Conservation (phyloP, 108 stramenopile genomes). For the Discostella stelligeroides region DNA sequence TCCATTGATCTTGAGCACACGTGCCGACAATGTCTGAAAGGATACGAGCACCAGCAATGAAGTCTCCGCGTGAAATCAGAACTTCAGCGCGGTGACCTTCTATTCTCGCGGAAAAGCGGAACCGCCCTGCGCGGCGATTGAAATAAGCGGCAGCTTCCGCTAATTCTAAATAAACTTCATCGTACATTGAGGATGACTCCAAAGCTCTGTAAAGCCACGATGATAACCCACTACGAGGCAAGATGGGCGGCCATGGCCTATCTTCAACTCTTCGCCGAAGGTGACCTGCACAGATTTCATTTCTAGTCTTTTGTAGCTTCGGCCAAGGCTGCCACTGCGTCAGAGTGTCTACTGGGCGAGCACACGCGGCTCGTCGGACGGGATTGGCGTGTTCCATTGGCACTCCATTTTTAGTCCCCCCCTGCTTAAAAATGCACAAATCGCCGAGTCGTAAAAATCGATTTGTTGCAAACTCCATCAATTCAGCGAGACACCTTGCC, state of each 20-base stretch:
- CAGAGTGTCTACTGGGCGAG: constrained; percentile 57
- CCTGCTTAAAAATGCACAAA: constrained; percentile 30
- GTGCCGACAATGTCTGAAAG: constrained; percentile 60
- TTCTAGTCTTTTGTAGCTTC: constrained; percentile 20
- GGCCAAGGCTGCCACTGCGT: constrained; percentile 69
- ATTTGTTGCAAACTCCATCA: constrained; percentile 73
- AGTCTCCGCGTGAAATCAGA: constrained; percentile 59
- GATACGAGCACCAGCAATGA: constrained; percentile 51
- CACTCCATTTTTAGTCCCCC: background rate
- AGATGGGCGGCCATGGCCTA: constrained; percentile 19
- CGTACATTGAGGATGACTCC: constrained; percentile 36
- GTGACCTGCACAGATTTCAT: constrained; percentile 6
- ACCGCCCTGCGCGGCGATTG: constrained; percentile 53
- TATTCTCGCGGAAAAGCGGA: constrained; percentile 61
- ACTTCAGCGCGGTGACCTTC: constrained; percentile 73
- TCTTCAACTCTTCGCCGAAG: background rate
- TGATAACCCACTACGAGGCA: constrained; percentile 18
- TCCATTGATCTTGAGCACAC: constrained; percentile 75
- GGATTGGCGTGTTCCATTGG: constrained; percentile 36
- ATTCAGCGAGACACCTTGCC: constrained; percentile 60
- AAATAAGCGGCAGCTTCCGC: constrained; percentile 53
- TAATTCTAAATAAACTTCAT: constrained; percentile 62
- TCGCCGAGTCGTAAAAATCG: constrained; percentile 68
- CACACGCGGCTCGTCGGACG: constrained; percentile 43
- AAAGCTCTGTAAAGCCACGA: constrained; percentile 38